phyloP scores from a whole-genome alignment of 805 yeast species.

The Scheffersomyces coipomensis region DNA sequence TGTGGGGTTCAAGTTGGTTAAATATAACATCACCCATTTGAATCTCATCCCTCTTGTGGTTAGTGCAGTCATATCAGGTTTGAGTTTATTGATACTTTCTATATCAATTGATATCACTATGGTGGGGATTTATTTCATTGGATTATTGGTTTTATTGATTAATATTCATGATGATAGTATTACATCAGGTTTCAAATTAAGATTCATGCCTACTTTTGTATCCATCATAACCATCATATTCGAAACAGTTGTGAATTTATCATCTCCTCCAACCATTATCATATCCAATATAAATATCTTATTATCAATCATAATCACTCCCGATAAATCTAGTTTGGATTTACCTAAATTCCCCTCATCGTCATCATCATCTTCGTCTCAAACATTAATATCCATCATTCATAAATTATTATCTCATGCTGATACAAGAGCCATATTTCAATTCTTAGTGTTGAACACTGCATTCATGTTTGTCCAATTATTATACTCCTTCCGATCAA shows the following conservation, averaged over 20 bases:
- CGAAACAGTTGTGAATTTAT: constrained; percentile 17
- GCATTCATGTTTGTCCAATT: constrained; percentile 94
- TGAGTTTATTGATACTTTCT: no score
- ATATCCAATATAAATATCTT: constrained; percentile 10
- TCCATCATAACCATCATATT: constrained; percentile 15
- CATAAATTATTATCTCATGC: constrained; percentile 32
- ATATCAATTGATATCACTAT: no score
- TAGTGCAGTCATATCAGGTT: no score
- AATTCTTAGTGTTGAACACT: constrained; percentile 79
- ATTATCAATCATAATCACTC: constrained; percentile 20
- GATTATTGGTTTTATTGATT: no score
- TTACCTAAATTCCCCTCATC: background rate
- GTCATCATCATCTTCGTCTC: background rate
- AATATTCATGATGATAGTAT: no score
- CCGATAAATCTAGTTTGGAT: constrained; percentile 9
- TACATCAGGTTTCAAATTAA: constrained; percentile 17
- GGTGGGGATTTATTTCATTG: no score
- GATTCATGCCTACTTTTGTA: constrained; percentile 13
- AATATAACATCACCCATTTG: no score
- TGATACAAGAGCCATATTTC: constrained; percentile 87
- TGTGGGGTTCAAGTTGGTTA: constrained; percentile 1
- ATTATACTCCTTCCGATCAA: constrained; percentile 87
- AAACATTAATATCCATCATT: constrained; percentile 16
- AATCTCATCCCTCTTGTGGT: no score
- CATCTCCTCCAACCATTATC: constrained; percentile 2